These are phyloP conservation scores for Eimeria zaria DNA, from an alignment of 169 alveolate species.

Conservation along the genomic window DNA sequence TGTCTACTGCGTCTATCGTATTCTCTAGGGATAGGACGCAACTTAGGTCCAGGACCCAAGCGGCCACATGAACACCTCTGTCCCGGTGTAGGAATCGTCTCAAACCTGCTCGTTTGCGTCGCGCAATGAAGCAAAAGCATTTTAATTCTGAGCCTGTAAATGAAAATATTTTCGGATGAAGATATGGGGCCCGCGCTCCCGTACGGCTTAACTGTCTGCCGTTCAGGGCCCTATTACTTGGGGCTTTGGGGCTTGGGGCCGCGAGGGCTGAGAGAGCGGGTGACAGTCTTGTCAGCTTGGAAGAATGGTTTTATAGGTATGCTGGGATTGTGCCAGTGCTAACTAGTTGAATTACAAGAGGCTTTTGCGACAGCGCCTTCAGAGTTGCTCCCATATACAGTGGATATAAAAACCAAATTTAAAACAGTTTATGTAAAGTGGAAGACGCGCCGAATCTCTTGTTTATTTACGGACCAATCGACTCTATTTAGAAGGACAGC, in stretches of 20 bases:
- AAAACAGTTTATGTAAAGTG: too few relatives aligned
- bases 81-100: not conserved
- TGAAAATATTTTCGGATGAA: not conserved
- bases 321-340: not conserved
- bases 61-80: not conserved
- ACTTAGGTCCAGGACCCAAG: not conserved
- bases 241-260: conserved; percentile 42
- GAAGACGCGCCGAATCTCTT: too few relatives aligned
- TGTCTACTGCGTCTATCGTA: not conserved
- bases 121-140: not conserved
- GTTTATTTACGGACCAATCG: too few relatives aligned
- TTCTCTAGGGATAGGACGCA: not conserved
- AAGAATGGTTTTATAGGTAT: not conserved
- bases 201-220: not conserved
- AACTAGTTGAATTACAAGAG: too few relatives aligned
- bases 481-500: too few relatives aligned
- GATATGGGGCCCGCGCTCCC: not conserved
- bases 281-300: not conserved
- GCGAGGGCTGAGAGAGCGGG: not conserved
- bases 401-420: too few relatives aligned
- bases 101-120: not conserved
- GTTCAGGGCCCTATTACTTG: not conserved
- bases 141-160: not conserved
- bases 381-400: too few relatives aligned
- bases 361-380: too few relatives aligned